A percentile compares a stretch with the other conserved stretches of the same genome.
These are phyloP conservation scores for Lecanosticta acicola DNA, from an alignment of 2,329 filamentous ascomycete genomes.

Conservation along the genomic window DNA sequence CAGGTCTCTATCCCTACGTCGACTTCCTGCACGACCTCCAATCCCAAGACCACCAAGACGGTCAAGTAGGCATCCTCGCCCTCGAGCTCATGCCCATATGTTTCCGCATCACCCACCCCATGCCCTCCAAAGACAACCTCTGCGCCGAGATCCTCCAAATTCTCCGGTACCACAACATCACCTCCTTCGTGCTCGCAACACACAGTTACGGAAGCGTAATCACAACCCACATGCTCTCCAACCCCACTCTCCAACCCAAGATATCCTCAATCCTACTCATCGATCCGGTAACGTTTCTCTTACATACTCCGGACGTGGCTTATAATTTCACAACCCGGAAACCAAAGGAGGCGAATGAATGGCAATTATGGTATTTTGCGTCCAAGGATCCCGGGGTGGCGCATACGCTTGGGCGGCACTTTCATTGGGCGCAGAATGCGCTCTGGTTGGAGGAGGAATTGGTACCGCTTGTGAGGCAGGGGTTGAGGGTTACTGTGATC, in stretches of 20 bases:
- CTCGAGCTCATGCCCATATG: slow-evolving; percentile 61
- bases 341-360: slow-evolving; percentile 55
- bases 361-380: slow-evolving; percentile 66
- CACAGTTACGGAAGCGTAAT: slow-evolving; percentile 60
- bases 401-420: slow-evolving; percentile 57
- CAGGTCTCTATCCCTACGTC: slow-evolving; percentile 35
- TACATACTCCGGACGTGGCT: slow-evolving; percentile 64
- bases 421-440: slow-evolving; percentile 68
- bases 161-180: slow-evolving; percentile 53
- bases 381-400: slow-evolving; percentile 62
- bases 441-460: slow-evolving; percentile 62
- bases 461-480: slow-evolving; percentile 28
- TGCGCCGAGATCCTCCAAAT: slow-evolving; percentile 53
- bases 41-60: slow-evolving; percentile 28
- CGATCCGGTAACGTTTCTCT: slow-evolving; percentile 60
- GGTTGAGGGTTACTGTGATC: slow-evolving; percentile 49
- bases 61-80: slow-evolving; percentile 55
- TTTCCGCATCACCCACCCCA: slow-evolving; percentile 54
- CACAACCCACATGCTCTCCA: slow-evolving; percentile 56
- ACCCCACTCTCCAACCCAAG: slow-evolving; percentile 38
- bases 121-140: slow-evolving; percentile 51
- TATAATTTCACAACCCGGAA: slow-evolving; percentile 59
- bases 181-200: slow-evolving; percentile 54
- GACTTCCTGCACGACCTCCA: slow-evolving; percentile 37
- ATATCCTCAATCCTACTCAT: slow-evolving; percentile 51